These are phyloP conservation scores for Eucalyptus pumila DNA, from an alignment of 345 rosid genomes.

Conservation along the genomic window DNA sequence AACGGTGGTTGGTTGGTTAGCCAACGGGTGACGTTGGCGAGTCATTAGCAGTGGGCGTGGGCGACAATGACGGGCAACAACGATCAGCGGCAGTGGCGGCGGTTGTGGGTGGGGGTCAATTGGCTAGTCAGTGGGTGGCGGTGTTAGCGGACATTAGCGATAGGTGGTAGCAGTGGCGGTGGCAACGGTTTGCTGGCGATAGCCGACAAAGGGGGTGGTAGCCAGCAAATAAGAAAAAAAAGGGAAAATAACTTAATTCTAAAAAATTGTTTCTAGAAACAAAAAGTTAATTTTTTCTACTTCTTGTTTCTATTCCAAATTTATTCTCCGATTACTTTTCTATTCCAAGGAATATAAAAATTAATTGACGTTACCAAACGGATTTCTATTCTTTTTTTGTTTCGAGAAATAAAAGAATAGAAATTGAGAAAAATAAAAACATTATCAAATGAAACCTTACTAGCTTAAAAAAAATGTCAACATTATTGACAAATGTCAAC, in stretches of 20 bases:
- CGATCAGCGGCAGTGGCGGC: fast-evolving
- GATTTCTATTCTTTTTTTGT: fast-evolving
- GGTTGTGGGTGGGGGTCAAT: fast-evolving
- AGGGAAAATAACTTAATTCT: too few relatives aligned
- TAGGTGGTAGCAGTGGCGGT: too few relatives aligned
- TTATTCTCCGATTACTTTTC: fast-evolving
- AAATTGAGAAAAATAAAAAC: too few relatives aligned
- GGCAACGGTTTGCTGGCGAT: fast-evolving
- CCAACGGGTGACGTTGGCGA: too few relatives aligned
- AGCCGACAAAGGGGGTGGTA: fast-evolving
- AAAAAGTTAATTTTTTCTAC: fast-evolving
- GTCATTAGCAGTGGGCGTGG: fast-evolving
- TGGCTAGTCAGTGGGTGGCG: fast-evolving
- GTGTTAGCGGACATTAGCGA: fast-evolving
- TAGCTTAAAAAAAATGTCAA: neutral
- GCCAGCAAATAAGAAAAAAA: too few relatives aligned
- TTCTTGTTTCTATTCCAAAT: fast-evolving
- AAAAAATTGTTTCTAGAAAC: too few relatives aligned
- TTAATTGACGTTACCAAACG: fast-evolving
- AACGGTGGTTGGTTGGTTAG: fast-evolving
- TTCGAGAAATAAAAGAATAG: fast-evolving
- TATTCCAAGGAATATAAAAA: fast-evolving
- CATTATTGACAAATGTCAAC: neutral
- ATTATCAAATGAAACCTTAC: fast-evolving
- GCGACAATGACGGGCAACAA: fast-evolving